These are phyloP conservation scores for Penicillium sp. DNA, from an alignment of 2,329 filamentous ascomycete species.

Conservation along the genomic window DNA sequence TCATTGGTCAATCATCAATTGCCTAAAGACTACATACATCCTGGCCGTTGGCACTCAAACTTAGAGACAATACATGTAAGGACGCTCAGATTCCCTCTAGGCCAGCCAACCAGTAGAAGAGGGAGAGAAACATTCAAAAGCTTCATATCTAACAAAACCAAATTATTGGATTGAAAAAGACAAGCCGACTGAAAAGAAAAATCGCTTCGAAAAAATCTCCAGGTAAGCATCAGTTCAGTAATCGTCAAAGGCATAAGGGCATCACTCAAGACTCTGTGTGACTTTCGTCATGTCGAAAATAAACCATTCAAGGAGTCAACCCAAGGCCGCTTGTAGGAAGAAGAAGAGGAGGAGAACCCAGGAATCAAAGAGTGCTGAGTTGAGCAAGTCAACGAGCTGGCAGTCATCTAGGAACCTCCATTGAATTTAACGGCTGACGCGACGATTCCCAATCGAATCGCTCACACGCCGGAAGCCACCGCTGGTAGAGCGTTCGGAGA, in stretches of 20 bases:
- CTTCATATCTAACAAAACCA: no score
- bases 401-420: slow-evolving; percentile 2
- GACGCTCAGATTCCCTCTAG: no score
- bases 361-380: not conserved
- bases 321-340: slow-evolving; percentile 4
- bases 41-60: no score
- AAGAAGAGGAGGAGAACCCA: not conserved
- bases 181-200: not conserved
- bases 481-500: slow-evolving; percentile 26
- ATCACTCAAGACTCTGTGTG: slow-evolving; percentile 4
- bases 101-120: no score
- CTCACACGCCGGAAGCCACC: slow-evolving; percentile 14
- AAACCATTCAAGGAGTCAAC: not conserved
- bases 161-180: not conserved
- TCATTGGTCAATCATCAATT: no score
- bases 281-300: slow-evolving; percentile 8
- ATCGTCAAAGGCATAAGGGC: slow-evolving; percentile 8
- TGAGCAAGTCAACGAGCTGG: not conserved
- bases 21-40: no score
- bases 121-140: no score
- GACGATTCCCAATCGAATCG: slow-evolving; percentile 4
- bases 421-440: slow-evolving; percentile 12
- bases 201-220: not conserved
- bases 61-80: no score
- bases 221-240: slow-evolving; percentile 1